Conservation (phyloP, 768 basidiomycete species). For the Boletus subcaerulescens region DNA sequence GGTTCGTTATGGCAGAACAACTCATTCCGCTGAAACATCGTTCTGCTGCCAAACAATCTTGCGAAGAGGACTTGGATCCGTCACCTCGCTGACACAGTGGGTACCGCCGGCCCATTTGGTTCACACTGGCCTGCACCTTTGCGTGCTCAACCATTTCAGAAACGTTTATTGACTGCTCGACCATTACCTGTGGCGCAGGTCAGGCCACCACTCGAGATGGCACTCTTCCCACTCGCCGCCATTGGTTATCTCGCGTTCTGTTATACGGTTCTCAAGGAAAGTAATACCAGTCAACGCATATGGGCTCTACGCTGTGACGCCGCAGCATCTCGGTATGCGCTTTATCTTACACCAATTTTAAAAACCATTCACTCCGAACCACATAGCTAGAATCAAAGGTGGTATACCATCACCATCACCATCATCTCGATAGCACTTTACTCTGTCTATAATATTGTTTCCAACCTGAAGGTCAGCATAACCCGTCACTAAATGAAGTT, state of each 20-base stretch:
- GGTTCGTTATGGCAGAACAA: slow-evolving; percentile 7
- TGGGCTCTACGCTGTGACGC: slow-evolving; percentile 20
- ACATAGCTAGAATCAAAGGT: slow-evolving; percentile 26
- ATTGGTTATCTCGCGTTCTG: slow-evolving; percentile 31
- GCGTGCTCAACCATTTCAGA: background rate
- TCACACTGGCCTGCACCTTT: slow-evolving; percentile 9
- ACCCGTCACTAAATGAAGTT: background rate
- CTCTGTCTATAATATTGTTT: slow-evolving; percentile 20
- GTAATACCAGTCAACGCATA: slow-evolving; percentile 25
- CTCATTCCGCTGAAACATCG: slow-evolving; percentile 2
- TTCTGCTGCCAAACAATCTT: slow-evolving; percentile 14
- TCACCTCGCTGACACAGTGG: background rate
- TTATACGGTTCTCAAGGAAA: slow-evolving; percentile 23
- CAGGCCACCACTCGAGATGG: slow-evolving; percentile 11
- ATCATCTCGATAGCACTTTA: slow-evolving; percentile 27
- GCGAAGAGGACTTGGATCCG: background rate
- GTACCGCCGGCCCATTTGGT: background rate
- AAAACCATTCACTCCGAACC: background rate
- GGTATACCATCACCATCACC: slow-evolving; percentile 29
- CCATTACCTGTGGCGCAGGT: too few species aligned
- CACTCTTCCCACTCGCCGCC: slow-evolving; percentile 24
- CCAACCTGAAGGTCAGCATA: slow-evolving; percentile 14
- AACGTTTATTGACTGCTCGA: background rate
- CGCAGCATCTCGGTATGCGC: slow-evolving; percentile 19
- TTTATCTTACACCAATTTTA: background rate